Base-by-base conservation (phyloP, 2,329 filamentous ascomycete genomes). In the Coleophoma cylindrospora region DNA sequence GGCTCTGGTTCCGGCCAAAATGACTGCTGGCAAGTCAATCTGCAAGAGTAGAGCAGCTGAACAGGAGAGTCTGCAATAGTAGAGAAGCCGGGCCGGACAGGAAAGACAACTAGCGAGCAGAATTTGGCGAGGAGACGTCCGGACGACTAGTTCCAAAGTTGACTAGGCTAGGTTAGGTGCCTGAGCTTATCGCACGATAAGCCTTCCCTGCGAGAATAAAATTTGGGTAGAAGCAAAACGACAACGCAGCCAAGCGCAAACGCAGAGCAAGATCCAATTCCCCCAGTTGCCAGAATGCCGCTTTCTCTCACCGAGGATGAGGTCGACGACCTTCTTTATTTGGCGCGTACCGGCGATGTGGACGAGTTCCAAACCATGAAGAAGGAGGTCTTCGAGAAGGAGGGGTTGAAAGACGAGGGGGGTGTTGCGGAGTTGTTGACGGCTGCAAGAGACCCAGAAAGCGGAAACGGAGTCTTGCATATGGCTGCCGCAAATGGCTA, bases 401-500 rank as follows among this genome's bases (percentile, higher is more conserved):
- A 90, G 65, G 75, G 72, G 51, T 75, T 74, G 9, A 48, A 34
- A 13, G 41, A 36, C 19, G 48, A 40, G 45, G 41, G 41, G 12
- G 68, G 80, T 0, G 66, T 77, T 2, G 76, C 80, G n/a, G 79
- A 84, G 50, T 77, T 96, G 52, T 68, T 96, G 43, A 68, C 77
- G 45, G 80, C 81, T 13, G 87, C 87, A 21, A 81, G 83, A 57
- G 91, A 96, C 65, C 76, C 82, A 40, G 80, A 84, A 58, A 88
- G 85, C 56, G 87, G 89, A 50, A 95, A 91, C 56, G 87, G 86
- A 48, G 74, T 83, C 43, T 69, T 97, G 64, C 94, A 99, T 70
- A 96, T 95, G 81, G 90, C 91, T 8, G 84, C 89, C 21, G 94
- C 89, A 22, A 99, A 99, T 66, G 92, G 92, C 1, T 86, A 96